A percentile compares a stretch with the other conserved stretches of the same genome.
Conservation (phyloP, 192 early-diverging fungal genomes). For the Paraglomus occultum region DNA sequence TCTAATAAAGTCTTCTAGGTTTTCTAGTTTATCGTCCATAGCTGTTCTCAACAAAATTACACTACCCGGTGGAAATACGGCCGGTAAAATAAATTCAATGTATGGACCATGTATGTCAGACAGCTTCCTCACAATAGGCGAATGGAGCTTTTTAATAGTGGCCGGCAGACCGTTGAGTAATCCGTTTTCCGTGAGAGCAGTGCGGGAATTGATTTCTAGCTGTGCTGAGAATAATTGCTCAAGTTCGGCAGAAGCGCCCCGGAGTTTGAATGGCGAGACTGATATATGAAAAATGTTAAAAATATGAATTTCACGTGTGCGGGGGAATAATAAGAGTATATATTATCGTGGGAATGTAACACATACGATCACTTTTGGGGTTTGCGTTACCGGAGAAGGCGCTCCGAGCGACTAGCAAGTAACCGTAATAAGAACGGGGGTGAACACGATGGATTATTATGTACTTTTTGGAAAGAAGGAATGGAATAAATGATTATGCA, state of each 20-base stretch:
- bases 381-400: conserved; percentile 65
- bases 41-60: conserved; percentile 68
- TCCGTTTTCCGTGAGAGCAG: conserved; percentile 28
- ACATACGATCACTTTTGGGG: conserved; percentile 31
- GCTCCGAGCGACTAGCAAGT: conserved; percentile 84
- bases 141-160: conserved; percentile 48
- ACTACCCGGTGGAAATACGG: conserved; percentile 82
- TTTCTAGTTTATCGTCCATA: conserved; percentile 50
- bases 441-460: conserved; percentile 92
- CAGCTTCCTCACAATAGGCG: conserved; percentile 45
- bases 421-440: conserved; percentile 87
- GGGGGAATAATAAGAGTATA: too few relatives aligned
- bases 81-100: conserved; percentile 60
- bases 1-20: conserved; percentile 57
- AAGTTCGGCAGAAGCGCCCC: conserved; percentile 54
- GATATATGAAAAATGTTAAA: conserved; percentile 2
- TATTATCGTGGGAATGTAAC: background rate
- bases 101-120: conserved; percentile 55
- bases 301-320: background rate
- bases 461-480: conserved; percentile 48
- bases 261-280: conserved; percentile 59
- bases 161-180: conserved; percentile 45
- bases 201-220: conserved; percentile 45
- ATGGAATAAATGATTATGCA: background rate
- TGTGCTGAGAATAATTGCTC: conserved; percentile 50